Base-by-base conservation (phyloP, 305 asterid species). In the Solanum hybrid region DNA sequence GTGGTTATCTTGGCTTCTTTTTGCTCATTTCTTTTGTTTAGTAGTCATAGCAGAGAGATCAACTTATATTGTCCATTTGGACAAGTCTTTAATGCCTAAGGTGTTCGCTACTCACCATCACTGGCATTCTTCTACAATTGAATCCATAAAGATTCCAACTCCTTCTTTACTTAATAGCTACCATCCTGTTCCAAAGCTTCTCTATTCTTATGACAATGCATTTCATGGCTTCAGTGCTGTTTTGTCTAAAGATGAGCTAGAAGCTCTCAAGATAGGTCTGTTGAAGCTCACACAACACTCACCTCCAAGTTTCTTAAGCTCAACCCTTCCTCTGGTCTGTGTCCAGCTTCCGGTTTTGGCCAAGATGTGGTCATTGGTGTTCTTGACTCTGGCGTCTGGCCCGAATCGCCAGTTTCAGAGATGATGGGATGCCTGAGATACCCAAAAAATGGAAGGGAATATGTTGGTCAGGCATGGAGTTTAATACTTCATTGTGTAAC, bases 311-410 rank as follows among this genome's bases (percentile, higher is more conserved):
- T 95, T 85, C 93, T 96, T 1, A 90, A 92, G 5, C 95, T 96
- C 72, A 95, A 94, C 26, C 72, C 96, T 0, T 91, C 86, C 26
- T 79, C 94, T 0, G 96, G 98, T 5, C 88, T 93, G 1, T 96
- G 98, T 98, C 97, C 98, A 0, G 96, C 94, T 6, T 91, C 98
- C 1, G 72, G 92, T 15, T 95, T 91, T 37, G 97, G 97, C 11
- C 91, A 92, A 27, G 95, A 94, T 37, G 96, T 94, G 72, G 93
- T 95, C 81, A 94, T 95, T 4, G 97, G 97, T 3, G 92, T 96
- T 2, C 89, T 96, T 9, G 98, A 95, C 80, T 10, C 92, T 2
- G 98, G 96, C 3, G 83, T 95, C 6, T 95, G 97, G 96, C 97
- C 97, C 0, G 97, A 96, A 89, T 94, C 93, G 91, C 61, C 12